Evolutionary conservation across 2,329 filamentous ascomycete genomes (phyloP), one percentile per base, ranked within the genome.

Genomic region (Cytospora mali): DNA sequence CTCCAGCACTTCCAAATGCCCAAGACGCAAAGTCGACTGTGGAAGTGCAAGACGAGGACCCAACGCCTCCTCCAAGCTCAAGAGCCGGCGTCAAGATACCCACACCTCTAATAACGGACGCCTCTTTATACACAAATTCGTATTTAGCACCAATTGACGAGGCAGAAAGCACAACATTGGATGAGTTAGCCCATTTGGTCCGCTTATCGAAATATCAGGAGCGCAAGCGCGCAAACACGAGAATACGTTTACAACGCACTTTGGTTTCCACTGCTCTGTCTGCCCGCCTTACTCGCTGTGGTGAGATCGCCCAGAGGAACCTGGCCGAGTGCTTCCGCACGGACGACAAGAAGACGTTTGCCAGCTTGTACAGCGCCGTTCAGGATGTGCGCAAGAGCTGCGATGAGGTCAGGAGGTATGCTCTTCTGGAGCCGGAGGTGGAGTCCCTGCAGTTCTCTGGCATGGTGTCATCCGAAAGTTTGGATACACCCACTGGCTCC

Each of bases 191-290:
- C 57, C 90, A 93, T 74, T 77, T 93, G 69, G 89, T 92, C 67
- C 87, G 90, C 65, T 80, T 93, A 66, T 90, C 90, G 73, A 90
- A 88, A 71, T 92, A 93, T 74, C 91, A 94, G 76, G 88, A 92
- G 80, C 89, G 89, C 80, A 90, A 91, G 80, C 86, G 90, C 76
- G 82, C 84, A 67, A 88, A 89, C 72, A 90, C 88, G 52, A 84
- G 91, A 68, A 81, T 90, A 67, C 88, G 90, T 62, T 81, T 95
- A 58, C 89, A 93, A 73, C 83, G 88, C 71, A 90, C 85, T 71
- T 79, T 93, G 65, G 85, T 93, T 58, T 90, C 89, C 23, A 91
- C 88, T 50, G 90, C 90, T 46, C 80, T 93, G 64, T 91, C 88
- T 67, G 86, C 89, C 64, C 88, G 91, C 62, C 80, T 94, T 72